These are phyloP conservation scores for Paramecium tetraurelia DNA, from an alignment of 73 alveolate species.

Conservation along the genomic window DNA sequence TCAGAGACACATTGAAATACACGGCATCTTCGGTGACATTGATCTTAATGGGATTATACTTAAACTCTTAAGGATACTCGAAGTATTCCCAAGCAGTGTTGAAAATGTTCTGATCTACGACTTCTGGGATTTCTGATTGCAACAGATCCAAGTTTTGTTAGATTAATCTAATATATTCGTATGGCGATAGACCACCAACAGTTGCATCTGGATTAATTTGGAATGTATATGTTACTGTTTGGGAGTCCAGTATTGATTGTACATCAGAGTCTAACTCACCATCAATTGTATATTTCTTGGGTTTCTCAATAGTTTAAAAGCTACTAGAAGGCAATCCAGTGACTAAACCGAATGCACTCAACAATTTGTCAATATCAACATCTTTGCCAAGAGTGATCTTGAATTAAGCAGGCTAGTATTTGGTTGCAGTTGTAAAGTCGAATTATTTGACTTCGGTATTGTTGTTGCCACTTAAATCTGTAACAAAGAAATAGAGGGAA, in stretches of 20 bases:
- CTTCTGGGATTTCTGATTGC: constrained; percentile 33
- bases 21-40: constrained; percentile 45
- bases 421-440: constrained; percentile 6
- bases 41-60: background rate
- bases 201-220: constrained; percentile 30
- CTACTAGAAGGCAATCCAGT: constrained; percentile 45
- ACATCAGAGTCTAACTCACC: constrained; percentile 50
- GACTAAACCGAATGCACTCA: constrained; percentile 57
- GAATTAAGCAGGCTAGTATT: constrained; percentile 44
- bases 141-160: background rate
- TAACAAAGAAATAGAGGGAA: constrained; percentile 27
- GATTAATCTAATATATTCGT: background rate
- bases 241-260: background rate
- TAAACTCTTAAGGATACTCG: constrained; percentile 54
- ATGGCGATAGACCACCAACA: constrained; percentile 49
- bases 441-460: constrained; percentile 42
- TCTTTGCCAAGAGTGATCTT: background rate
- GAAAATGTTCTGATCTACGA: constrained; percentile 2
- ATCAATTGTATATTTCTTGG: constrained; percentile 1
- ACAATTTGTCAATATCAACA: constrained; percentile 12
- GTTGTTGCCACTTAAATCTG: constrained; percentile 51
- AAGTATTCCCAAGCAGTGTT: constrained; percentile 14
- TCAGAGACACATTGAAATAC: constrained; percentile 7
- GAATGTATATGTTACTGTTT: constrained; percentile 10
- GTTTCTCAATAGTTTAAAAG: background rate